Evolutionary conservation across 108 stramenopile species (phyloP).

Genomic region (Phaeodactylum tricornutum): DNA sequence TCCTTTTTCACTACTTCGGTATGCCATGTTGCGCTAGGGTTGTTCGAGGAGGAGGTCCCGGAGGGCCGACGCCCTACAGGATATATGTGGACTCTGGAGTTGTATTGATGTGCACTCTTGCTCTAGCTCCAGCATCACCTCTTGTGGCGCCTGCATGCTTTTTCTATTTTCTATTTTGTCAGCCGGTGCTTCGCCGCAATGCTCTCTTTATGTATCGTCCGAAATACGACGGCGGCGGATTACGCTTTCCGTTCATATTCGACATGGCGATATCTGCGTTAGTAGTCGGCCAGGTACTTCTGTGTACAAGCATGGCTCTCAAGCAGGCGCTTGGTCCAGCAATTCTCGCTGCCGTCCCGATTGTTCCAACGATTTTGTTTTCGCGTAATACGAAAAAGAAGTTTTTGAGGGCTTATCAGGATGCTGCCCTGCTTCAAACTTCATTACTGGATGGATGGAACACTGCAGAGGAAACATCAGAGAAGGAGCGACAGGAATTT

Average conservation of each 20-base stretch:
- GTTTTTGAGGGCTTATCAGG: conserved; percentile 55
- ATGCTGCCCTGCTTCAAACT: conserved; percentile 74
- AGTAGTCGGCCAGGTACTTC: conserved; percentile 46
- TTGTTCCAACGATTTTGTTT: conserved; percentile 50
- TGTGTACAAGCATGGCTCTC: conserved; percentile 38
- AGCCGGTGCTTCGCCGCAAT: conserved; percentile 63
- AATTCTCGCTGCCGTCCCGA: conserved; percentile 46
- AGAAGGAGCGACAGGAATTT: conserved; percentile 66
- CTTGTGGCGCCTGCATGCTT: conserved; percentile 64
- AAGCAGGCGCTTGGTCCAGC: conserved; percentile 59
- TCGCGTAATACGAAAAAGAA: conserved; percentile 33
- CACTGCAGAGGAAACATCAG: conserved; percentile 32
- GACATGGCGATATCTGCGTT: conserved; percentile 58
- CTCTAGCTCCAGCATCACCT: conserved; percentile 70
- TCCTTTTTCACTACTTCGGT: conserved; percentile 38
- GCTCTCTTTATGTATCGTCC: conserved; percentile 75
- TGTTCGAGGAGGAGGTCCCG: conserved; percentile 38
- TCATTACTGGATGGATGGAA: conserved; percentile 80
- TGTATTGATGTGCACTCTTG: conserved; percentile 62
- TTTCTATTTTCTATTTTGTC: conserved; percentile 57
- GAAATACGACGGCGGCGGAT: conserved; percentile 52
- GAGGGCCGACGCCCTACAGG: conserved; percentile 70
- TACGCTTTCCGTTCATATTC: conserved; percentile 75
- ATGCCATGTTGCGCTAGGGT: conserved; percentile 32
- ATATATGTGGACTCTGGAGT: conserved; percentile 80